Evolutionary conservation across 176 grass and related monocot species (phyloP).

Genomic region (Avena eriantha): DNA sequence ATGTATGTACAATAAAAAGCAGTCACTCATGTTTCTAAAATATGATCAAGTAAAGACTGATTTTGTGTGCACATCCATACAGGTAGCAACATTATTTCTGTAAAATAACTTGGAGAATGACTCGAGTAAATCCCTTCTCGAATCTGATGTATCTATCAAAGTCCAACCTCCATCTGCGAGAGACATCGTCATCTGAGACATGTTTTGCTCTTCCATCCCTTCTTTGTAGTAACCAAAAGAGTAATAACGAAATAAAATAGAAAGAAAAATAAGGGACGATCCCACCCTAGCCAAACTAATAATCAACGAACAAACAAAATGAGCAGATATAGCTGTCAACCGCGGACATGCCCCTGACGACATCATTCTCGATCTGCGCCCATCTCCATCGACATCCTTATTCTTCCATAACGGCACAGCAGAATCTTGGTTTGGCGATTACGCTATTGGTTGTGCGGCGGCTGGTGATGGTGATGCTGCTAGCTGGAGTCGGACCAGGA

Average conservation of each 20-base stretch:
- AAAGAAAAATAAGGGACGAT: neutral
- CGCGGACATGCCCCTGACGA: slow-evolving; percentile 6
- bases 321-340: slow-evolving; percentile 18
- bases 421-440: neutral
- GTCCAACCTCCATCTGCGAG: neutral
- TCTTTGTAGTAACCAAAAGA: neutral
- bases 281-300: slow-evolving; percentile 39
- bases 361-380: neutral
- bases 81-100: neutral
- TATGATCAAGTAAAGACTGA: neutral
- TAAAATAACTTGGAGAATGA: neutral
- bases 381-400: slow-evolving; percentile 35
- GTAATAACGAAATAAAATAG: neutral
- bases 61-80: neutral
- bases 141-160: neutral
- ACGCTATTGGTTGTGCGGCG: slow-evolving; percentile 41
- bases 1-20: no score
- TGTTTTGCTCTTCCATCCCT: neutral
- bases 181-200: neutral
- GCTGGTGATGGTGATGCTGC: slow-evolving; percentile 27
- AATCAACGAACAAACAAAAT: slow-evolving; percentile 49
- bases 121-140: neutral
- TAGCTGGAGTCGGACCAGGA: slow-evolving; percentile 44
- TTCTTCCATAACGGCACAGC: slow-evolving; percentile 33
- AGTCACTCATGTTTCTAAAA: neutral